Percentiles rank a stretch among this genome's conserved stretches.
Conservation (phyloP, 805 yeast species). For the Sungouiella thailandica region DNA sequence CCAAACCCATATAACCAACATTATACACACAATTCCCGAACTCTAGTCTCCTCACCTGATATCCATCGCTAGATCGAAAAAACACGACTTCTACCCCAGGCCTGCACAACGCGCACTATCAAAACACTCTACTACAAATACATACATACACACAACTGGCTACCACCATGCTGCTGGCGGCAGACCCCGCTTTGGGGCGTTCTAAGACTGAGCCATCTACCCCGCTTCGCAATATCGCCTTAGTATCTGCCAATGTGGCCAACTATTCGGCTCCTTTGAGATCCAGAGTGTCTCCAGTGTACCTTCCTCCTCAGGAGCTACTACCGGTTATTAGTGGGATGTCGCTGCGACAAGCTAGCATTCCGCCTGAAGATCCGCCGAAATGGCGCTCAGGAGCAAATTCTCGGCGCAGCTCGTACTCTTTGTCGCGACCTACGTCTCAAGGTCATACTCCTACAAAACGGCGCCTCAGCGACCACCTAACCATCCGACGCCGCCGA, state of each 20-base stretch:
- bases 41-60: too few relatives aligned
- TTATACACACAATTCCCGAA: too few relatives aligned
- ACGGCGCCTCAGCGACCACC: slow-evolving; percentile 11
- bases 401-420: neutral
- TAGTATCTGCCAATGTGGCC: slow-evolving; percentile 4
- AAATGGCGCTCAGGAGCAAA: neutral
- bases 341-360: slow-evolving; percentile 7
- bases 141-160: slow-evolving; percentile 5
- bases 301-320: slow-evolving; percentile 21
- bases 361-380: neutral
- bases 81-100: too few relatives aligned
- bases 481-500: slow-evolving; percentile 11
- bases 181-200: slow-evolving; percentile 1
- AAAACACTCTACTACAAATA: slow-evolving; percentile 1
- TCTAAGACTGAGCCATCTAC: slow-evolving; percentile 18
- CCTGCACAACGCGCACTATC: too few relatives aligned
- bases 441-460: slow-evolving; percentile 9
- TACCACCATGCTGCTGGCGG: slow-evolving; percentile 1
- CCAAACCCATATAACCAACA: too few relatives aligned
- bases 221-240: slow-evolving; percentile 10
- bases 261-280: slow-evolving; percentile 9
- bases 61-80: too few relatives aligned
- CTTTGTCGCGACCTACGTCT: slow-evolving; percentile 3
- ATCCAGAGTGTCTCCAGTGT: slow-evolving; percentile 10
- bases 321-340: slow-evolving; percentile 11